Evolutionary conservation across 2,329 filamentous ascomycete species (phyloP), one percentile per base, ranked within the genome.

Genomic region (Seiridium unicorne): DNA sequence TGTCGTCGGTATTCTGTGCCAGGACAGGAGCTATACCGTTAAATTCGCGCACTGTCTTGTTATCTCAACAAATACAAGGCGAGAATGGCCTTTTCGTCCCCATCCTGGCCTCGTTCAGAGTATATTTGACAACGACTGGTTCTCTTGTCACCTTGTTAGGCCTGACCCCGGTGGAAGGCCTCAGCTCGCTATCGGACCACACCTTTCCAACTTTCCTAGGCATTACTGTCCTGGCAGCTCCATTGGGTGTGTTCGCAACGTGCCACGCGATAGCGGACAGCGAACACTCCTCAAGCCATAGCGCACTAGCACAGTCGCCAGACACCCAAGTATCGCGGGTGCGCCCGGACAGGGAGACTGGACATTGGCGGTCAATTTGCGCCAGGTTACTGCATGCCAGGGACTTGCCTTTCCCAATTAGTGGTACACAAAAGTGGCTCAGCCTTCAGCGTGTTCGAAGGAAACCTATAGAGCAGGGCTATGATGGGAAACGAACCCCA

Each of bases 41-140:
- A 3, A 84, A 84, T 63, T 79, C 79, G 60, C 78, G 81, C 56
- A 84, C 81, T 0, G 70, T 86, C 11, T 69, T 86, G 34, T 74
- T 87, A 32, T 59, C 57, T 70, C 77, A 32, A 60, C 74, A 11
- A 60, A 68, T 48, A 64, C 69, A 55, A 66, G 67, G 68, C 36
- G 72, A 74, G 35, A 68, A 65, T 35, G 68, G 72, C 38, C 63
- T 68, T n/a, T 64, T 63, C 6, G 65, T 69, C 9, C 65, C 69
- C 7, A 72, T 81, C 3, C 70, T 83, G 31, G 84, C 80, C 3
- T 84, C 81, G 5, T 77, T 87, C 13, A 79, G 80, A 53, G 76
- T 81, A 7, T 84, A 84, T 62, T 68, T 87, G 55, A 86, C 84
- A 5, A 86, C 82, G 1, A 82, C 81, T 0, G 84, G 84, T 2